A percentile compares a stretch with the other conserved stretches of the same genome.
Conservation (phyloP, 768 basidiomycete genomes). For the Tulasnella sp. region DNA sequence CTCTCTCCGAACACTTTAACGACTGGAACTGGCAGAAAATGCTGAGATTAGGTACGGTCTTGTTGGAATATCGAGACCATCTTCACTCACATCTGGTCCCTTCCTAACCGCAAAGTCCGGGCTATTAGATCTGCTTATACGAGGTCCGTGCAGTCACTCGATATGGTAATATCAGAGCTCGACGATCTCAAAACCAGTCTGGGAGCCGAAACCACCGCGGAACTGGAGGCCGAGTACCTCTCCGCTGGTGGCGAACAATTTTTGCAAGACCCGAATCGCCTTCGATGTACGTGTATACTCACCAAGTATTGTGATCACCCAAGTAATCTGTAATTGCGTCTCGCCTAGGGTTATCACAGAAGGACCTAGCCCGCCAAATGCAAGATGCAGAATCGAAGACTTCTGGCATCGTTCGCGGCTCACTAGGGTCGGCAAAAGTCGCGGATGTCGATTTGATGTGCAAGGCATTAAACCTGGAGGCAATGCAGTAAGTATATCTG, state of each 20-base stretch:
- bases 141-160: background rate
- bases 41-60: background rate
- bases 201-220: background rate
- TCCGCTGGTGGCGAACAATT: background rate
- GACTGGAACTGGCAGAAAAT: background rate
- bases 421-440: no score
- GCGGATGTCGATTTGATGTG: no score
- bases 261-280: background rate
- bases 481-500: no score
- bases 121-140: background rate
- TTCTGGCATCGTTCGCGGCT: no score
- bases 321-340: no score
- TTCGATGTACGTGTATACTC: no score
- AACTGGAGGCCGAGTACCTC: background rate
- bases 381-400: no score
- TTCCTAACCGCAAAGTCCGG: background rate
- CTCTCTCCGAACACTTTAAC: background rate
- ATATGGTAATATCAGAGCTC: background rate
- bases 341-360: no score
- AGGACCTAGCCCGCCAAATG: no score
- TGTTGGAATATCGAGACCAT: no score
- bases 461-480: no score
- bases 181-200: background rate
- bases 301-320: no score
- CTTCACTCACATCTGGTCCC: background rate